phyloP scores from a whole-genome alignment of 257 asterid species.

The Solanum bukasovii region DNA sequence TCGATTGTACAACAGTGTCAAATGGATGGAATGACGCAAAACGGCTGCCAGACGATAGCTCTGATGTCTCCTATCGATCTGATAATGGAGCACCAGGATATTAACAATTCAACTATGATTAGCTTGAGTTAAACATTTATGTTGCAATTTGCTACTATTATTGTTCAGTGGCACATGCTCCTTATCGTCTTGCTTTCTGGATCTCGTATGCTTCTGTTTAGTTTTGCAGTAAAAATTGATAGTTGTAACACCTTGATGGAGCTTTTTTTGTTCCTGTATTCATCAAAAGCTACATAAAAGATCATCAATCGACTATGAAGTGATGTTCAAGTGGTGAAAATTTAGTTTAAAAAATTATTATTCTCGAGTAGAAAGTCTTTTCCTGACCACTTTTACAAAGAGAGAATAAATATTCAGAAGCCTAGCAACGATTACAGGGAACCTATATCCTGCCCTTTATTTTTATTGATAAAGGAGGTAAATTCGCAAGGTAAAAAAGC shows the following conservation, averaged over 20 bases:
- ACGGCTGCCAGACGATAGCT: neutral
- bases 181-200: neutral
- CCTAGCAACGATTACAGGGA: neutral
- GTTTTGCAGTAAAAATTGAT: neutral
- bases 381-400: neutral
- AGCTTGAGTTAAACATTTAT: neutral
- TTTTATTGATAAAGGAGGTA: neutral
- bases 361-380: neutral
- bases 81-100: neutral
- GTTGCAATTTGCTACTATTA: neutral
- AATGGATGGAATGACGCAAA: neutral
- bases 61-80: neutral
- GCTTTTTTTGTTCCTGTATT: neutral
- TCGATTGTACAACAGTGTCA: neutral
- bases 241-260: neutral
- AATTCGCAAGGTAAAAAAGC: neutral
- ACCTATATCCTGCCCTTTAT: neutral
- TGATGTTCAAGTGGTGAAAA: neutral
- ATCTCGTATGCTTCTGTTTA: neutral
- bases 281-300: neutral
- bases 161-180: neutral
- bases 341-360: neutral
- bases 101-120: neutral
- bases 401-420: neutral
- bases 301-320: neutral